Percentiles rank a stretch among this genome's conserved stretches.
Evolutionary conservation across 1,284 basidiomycete genomes (phyloP).

Genomic region (Trichosporon inkin): DNA sequence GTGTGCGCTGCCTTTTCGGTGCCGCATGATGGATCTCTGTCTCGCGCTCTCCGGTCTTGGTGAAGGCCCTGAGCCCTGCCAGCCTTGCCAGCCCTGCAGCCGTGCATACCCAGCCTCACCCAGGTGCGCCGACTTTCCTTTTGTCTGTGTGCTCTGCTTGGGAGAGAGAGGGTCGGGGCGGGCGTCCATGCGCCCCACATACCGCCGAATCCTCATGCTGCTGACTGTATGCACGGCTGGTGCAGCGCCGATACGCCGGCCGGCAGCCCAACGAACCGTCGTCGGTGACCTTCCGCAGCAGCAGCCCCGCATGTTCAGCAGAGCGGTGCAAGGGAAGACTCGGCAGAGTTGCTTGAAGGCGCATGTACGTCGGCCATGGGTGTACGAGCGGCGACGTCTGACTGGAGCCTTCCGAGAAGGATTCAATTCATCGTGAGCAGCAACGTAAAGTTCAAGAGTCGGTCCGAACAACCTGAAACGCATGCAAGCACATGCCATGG

Average conservation of each 20-base stretch:
- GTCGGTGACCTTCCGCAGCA: too few relatives aligned
- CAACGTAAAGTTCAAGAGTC: slow-evolving; percentile 2
- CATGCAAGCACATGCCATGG: not conserved
- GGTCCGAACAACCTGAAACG: slow-evolving; percentile 6
- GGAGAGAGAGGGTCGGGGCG: not conserved
- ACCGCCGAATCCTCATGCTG: not conserved
- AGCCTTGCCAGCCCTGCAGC: not conserved
- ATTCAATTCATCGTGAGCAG: not conserved
- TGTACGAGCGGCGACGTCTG: too few relatives aligned
- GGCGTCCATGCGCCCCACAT: not conserved
- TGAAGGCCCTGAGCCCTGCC: not conserved
- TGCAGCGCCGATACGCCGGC: too few relatives aligned
- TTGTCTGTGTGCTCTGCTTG: not conserved
- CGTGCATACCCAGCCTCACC: slow-evolving; percentile 6
- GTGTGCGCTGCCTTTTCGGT: not conserved
- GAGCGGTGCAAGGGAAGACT: too few relatives aligned
- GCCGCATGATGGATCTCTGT: not conserved
- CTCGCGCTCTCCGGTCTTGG: not conserved
- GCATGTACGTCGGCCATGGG: too few relatives aligned
- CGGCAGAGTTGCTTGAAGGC: too few relatives aligned
- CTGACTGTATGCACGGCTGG: not conserved
- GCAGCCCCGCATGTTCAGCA: too few relatives aligned
- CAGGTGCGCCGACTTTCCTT: not conserved
- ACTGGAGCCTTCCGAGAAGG: not conserved
- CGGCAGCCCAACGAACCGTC: too few relatives aligned